Evolutionary conservation across 768 basidiomycete genomes (phyloP), one percentile per base, ranked within the genome.

Genomic region (Astraeus odoratus): DNA sequence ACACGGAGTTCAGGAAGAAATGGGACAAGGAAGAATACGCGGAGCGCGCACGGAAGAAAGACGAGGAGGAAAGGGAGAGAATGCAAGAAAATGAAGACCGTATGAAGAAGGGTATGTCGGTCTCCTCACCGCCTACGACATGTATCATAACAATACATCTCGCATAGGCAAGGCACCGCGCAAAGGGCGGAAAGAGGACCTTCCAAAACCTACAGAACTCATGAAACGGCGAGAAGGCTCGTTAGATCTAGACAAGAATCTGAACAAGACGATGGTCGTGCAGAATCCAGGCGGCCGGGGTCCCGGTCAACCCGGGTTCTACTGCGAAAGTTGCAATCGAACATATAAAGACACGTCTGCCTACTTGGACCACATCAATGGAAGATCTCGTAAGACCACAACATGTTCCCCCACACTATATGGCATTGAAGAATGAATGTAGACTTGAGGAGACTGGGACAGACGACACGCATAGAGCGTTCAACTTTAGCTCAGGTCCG

Each of bases 1-100:
- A 87, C 64, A 86, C 84, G 8, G 83, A 86, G 63, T 86, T 87
- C 54, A 68, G 92, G 39, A 85, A 84, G 67, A 90, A 83, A 73
- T 98, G 94, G 93, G 87, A 96, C 72, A 91, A 92, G 68, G 83
- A 93, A 60, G 89, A 88, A 60, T 90, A 84, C 67, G 78, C 83
- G 12, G 87, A 91, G 60, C 77, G 77, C 46, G 94, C 93, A 8
- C 81, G 80, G 61, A 80, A 82, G 58, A 85, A 81, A 58, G 90
- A 93, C 55, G 65, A 74, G 25, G 87, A 90, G 50, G 86, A 89
- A 58, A 72, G 77, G 49, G 83, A 89, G 51, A 74, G 86, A 15
- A 90, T 91, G 80, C 72, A 86, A 61, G 83, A 88, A 61, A 91
- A 89, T 53, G 89, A 91, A 49, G 83, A 86, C 54, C 77, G 83